Evolutionary conservation across 2,329 filamentous ascomycete species (phyloP).

Genomic region (Colletotrichum tamarilloi): DNA sequence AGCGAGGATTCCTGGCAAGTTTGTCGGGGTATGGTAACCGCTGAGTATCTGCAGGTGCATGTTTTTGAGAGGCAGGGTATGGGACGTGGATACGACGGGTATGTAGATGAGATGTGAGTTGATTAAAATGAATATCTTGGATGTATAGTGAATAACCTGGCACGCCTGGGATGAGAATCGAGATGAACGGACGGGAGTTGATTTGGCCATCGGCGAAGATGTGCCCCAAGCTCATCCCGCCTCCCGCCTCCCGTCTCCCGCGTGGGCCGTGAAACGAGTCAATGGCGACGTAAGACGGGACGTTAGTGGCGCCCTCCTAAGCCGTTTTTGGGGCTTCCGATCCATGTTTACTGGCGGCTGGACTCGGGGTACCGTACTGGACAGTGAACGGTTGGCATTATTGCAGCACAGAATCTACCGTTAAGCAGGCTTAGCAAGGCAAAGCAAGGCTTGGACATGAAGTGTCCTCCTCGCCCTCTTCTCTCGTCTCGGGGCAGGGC

Average conservation of each 20-base stretch:
- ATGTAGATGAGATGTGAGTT: not conserved
- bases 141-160: not conserved
- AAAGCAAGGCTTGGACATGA: not conserved
- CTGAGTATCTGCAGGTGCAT: not conserved
- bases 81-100: not conserved
- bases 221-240: not conserved
- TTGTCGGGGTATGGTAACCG: conserved; percentile 15
- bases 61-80: not conserved
- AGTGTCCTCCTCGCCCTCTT: not conserved
- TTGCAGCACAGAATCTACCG: not conserved
- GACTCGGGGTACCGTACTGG: too few species aligned
- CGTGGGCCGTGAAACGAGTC: conserved; percentile 2
- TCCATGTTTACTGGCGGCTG: conserved; percentile 3
- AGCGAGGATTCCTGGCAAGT: conserved; percentile 6
- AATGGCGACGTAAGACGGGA: conserved; percentile 10
- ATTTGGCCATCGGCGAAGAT: not conserved
- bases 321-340: not conserved
- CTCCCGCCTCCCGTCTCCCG: not conserved
- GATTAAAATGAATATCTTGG: not conserved
- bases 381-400: not conserved
- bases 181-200: not conserved
- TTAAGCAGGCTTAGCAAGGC: not conserved
- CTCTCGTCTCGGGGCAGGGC: not conserved
- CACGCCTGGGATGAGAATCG: not conserved
- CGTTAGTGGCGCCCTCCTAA: conserved; percentile 3